Evolutionary conservation across 2,329 filamentous ascomycete species (phyloP).

Genomic region (Epichloe baconii): DNA sequence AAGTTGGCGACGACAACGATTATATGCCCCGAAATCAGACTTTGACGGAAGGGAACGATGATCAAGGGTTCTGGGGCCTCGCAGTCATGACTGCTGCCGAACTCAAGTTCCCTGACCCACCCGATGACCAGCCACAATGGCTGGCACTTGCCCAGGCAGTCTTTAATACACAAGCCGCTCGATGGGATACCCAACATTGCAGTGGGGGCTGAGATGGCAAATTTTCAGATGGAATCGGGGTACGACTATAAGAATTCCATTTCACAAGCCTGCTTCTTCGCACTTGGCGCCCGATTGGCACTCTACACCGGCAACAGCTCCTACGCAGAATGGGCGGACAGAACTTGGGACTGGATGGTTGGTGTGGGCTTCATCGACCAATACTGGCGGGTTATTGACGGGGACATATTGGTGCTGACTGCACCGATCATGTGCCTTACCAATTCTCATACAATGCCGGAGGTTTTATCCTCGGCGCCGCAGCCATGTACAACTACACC

Average conservation of each 20-base stretch:
- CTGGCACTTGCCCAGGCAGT: slow-evolving; percentile 63
- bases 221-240: slow-evolving; percentile 69
- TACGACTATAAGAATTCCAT: slow-evolving; percentile 66
- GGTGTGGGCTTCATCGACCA: slow-evolving; percentile 43
- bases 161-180: slow-evolving; percentile 63
- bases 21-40: slow-evolving; percentile 70
- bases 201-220: slow-evolving; percentile 75
- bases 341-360: slow-evolving; percentile 57
- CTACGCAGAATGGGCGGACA: slow-evolving; percentile 66
- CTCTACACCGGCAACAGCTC: slow-evolving; percentile 66
- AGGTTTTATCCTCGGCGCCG: slow-evolving; percentile 50
- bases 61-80: slow-evolving; percentile 64
- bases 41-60: slow-evolving; percentile 57
- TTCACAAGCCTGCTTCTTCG: slow-evolving; percentile 50
- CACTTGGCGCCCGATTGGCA: slow-evolving; percentile 53
- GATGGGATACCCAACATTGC: slow-evolving; percentile 59
- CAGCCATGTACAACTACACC: slow-evolving; percentile 56
- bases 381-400: slow-evolving; percentile 49
- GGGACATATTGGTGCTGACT: slow-evolving; percentile 45
- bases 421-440: slow-evolving; percentile 42
- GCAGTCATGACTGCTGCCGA: slow-evolving; percentile 60
- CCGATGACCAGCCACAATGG: slow-evolving; percentile 46
- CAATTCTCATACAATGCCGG: slow-evolving; percentile 62
- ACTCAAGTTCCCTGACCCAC: slow-evolving; percentile 49
- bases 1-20: slow-evolving; percentile 58